A percentile compares a stretch with the other conserved stretches of the same genome.
Conservation (phyloP, 352 stramenopile species). For the Globisporangium middletonii region DNA sequence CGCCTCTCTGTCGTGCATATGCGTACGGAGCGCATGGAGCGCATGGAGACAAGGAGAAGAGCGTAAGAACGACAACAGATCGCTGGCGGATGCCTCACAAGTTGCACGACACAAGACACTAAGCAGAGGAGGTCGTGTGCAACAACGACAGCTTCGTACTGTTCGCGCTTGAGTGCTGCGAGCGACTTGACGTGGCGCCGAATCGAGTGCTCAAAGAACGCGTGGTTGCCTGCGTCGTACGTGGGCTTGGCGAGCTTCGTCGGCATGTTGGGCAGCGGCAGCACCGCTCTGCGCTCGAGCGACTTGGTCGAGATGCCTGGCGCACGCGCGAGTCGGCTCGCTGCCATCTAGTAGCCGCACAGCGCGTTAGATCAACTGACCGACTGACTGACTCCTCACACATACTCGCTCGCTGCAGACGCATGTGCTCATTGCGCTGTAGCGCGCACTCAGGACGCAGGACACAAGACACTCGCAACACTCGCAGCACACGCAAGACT, state of each 20-base stretch:
- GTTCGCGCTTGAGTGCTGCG: conserved; percentile 36
- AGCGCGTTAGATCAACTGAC: not conserved
- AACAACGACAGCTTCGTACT: conserved; percentile 20
- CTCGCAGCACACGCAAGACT: not conserved
- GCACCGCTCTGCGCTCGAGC: conserved; percentile 35
- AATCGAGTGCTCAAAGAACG: conserved; percentile 66
- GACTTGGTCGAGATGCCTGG: conserved; percentile 47
- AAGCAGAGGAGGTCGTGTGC: not conserved
- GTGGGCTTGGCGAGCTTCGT: conserved; percentile 47
- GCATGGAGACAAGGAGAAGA: not conserved
- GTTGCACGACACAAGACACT: not conserved
- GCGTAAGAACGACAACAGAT: not conserved
- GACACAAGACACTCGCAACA: not conserved
- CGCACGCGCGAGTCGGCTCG: conserved; percentile 34
- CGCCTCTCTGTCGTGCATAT: conserved; percentile 22
- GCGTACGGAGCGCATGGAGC: not conserved
- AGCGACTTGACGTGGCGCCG: conserved; percentile 52
- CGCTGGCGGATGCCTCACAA: not conserved
- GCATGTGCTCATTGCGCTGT: not conserved
- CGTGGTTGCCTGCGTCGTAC: conserved; percentile 51
- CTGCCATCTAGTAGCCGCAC: conserved; percentile 26
- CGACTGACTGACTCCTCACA: too few relatives aligned
- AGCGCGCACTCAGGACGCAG: not conserved
- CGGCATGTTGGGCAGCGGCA: conserved; percentile 56
- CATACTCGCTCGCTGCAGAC: not conserved